A percentile compares a stretch with the other conserved stretches of the same genome.
Evolutionary conservation across 306 rosid species (phyloP).

Genomic region (Dalbergia cochinchinensis): DNA sequence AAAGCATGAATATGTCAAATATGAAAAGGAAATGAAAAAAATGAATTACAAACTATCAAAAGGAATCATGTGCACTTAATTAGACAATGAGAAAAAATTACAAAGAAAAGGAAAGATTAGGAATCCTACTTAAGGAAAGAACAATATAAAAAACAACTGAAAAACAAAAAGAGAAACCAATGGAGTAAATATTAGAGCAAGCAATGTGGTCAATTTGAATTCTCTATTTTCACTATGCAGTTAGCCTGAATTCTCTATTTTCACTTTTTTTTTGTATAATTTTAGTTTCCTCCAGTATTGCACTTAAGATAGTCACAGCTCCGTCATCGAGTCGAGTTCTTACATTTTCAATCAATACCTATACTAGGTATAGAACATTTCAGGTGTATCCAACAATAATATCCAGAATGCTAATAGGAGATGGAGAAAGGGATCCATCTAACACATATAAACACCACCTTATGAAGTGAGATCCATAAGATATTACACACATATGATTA

Average conservation of each 20-base stretch:
- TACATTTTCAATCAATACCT: slow-evolving; percentile 83
- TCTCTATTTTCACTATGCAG: slow-evolving; percentile 61
- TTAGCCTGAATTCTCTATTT: slow-evolving; percentile 68
- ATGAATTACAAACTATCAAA: slow-evolving; percentile 33
- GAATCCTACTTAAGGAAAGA: slow-evolving; percentile 5
- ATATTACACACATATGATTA: neutral
- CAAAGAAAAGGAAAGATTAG: neutral
- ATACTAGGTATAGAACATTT: slow-evolving; percentile 42
- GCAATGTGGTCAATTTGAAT: slow-evolving; percentile 51
- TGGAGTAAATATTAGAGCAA: neutral
- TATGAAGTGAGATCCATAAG: slow-evolving; percentile 29
- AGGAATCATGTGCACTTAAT: neutral
- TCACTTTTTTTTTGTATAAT: slow-evolving; percentile 64
- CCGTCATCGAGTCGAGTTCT: slow-evolving; percentile 49
- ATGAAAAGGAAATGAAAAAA: slow-evolving; percentile 56
- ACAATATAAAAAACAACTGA: slow-evolving; percentile 17
- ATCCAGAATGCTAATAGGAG: slow-evolving; percentile 31
- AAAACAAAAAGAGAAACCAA: neutral
- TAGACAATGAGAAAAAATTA: neutral
- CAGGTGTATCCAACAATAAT: slow-evolving; percentile 29
- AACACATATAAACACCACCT: neutral
- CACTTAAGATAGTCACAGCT: slow-evolving; percentile 56
- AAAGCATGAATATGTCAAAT: slow-evolving; percentile 47
- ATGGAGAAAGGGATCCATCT: slow-evolving; percentile 18
- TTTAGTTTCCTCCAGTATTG: slow-evolving; percentile 75